phyloP scores from a whole-genome alignment of 257 asterid species.

The Apocynum venetum region DNA sequence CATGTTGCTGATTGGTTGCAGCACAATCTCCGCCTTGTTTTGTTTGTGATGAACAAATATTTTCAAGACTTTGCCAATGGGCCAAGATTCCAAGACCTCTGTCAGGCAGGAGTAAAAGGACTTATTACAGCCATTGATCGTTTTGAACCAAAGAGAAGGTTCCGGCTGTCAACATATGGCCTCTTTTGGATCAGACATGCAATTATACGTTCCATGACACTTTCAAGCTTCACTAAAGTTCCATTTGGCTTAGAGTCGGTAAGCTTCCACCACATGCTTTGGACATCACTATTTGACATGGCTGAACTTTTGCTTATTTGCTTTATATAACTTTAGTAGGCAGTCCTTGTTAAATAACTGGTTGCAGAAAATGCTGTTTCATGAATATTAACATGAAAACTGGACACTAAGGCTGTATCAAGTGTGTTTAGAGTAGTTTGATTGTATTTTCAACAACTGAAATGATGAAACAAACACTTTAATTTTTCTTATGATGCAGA shows the following conservation, averaged over 20 bases:
- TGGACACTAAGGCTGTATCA: not conserved
- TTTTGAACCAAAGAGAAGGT: conserved; percentile 76
- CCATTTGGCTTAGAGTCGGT: conserved; percentile 95
- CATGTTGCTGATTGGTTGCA: conserved; percentile 37
- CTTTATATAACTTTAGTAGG: not conserved
- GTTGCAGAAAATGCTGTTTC: not conserved
- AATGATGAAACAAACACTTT: not conserved
- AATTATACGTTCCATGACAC: conserved; percentile 78
- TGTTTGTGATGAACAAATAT: conserved; percentile 89
- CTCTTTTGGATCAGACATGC: conserved; percentile 96
- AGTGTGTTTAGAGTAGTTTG: not conserved
- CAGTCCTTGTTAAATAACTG: not conserved
- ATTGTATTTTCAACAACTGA: not conserved
- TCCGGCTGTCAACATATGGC: conserved; percentile 74
- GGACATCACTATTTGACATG: not conserved
- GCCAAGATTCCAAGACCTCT: conserved; percentile 81
- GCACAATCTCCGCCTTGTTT: conserved; percentile 92
- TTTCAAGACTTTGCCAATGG: conserved; percentile 76
- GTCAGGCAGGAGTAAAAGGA: conserved; percentile 97
- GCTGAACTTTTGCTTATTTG: not conserved
- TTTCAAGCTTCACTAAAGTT: conserved; percentile 90
- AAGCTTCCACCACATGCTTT: conserved; percentile 25
- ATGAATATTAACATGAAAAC: not conserved
- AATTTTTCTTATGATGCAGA: conserved; percentile 35
- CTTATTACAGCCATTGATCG: conserved; percentile 87